Evolutionary conservation across 257 asterid species (phyloP), one percentile per base, ranked within the genome.

Genomic region (Solanum arcanum): DNA sequence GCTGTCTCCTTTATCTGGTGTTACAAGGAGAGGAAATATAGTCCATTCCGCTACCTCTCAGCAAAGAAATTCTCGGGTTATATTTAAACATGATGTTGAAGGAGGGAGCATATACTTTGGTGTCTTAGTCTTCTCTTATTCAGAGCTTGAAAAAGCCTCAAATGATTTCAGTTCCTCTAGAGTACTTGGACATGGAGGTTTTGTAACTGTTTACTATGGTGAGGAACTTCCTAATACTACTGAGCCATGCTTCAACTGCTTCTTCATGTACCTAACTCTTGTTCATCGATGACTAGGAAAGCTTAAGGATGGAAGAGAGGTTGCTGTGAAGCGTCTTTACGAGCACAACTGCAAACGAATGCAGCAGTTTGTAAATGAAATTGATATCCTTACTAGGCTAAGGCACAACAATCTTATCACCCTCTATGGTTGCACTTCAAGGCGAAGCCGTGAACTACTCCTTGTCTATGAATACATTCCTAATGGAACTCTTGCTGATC

Each of bases 351-450:
- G 37, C 56, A 83, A 83, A 33, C 69, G 14, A 83, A 56, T 83
- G 86, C 23, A 83, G 35, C 75, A 83, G 56, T 83, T 83, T 59
- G 37, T 59, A 21, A 83, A 83, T 83, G 86, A 83, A 59, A 59
- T 83, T 14, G 86, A 83, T 23, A 59, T 83, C 33, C 89, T 87
- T 21, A 87, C 87, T 20, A 70, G 83, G 11, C n/a, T 87, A 39
- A 87, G 89, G 73, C 86, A 83, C 86, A 37, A 9, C 56, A 83
- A 83, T 83, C 86, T 82, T 0, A 72, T 82, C 39, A 82, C 86
- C 72, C 86, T 82, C 47, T 82, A 82, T 31, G 86, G 72, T 1
- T 82, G 47, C 70, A 47, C 72, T 3, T 82, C 86, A 27, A 49
- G 42, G 44, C 11, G 69, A 0, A 82, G 86, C 46, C 47, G 70